Evolutionary conservation across 768 basidiomycete genomes (phyloP).

Genomic region (Omphalotus guepiniiformis): DNA sequence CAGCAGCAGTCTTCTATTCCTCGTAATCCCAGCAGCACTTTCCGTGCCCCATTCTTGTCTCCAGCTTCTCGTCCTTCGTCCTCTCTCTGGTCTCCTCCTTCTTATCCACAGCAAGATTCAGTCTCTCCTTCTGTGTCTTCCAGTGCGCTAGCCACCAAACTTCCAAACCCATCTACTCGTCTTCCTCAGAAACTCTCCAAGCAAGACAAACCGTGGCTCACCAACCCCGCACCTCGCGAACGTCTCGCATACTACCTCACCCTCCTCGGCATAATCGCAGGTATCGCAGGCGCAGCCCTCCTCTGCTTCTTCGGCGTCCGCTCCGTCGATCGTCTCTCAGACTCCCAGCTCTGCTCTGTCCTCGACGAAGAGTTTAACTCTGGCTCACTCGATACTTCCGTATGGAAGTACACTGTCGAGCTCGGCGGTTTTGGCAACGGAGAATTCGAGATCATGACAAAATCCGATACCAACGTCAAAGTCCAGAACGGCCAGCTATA

Average conservation of each 20-base stretch:
- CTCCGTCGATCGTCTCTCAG: conserved; percentile 34
- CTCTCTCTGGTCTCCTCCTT: conserved; percentile 58
- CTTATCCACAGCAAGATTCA: conserved; percentile 26
- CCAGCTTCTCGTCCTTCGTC: conserved; percentile 65
- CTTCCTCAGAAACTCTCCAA: conserved; percentile 46
- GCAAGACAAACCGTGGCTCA: conserved; percentile 61
- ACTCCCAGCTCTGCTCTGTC: conserved; percentile 49
- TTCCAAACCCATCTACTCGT: conserved; percentile 45
- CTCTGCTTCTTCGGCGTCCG: conserved; percentile 53
- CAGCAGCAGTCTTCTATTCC: neutral
- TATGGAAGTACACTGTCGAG: conserved; percentile 66
- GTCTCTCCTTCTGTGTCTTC: conserved; percentile 22
- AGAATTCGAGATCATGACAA: conserved; percentile 79
- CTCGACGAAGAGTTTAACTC: conserved; percentile 65
- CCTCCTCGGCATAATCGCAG: conserved; percentile 48
- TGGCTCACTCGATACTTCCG: conserved; percentile 37
- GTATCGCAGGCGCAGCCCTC: conserved; percentile 44
- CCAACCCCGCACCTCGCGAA: conserved; percentile 31
- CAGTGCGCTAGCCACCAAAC: conserved; percentile 25
- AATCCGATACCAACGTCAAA: conserved; percentile 57
- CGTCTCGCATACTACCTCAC: conserved; percentile 43
- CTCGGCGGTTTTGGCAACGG: conserved; percentile 75
- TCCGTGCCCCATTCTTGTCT: conserved; percentile 67
- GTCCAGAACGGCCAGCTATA: conserved; percentile 67
- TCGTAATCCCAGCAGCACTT: conserved; percentile 35